These are phyloP conservation scores for Metschnikowia cerradonensis DNA, from an alignment of 805 yeast genomes.

Conservation along the genomic window DNA sequence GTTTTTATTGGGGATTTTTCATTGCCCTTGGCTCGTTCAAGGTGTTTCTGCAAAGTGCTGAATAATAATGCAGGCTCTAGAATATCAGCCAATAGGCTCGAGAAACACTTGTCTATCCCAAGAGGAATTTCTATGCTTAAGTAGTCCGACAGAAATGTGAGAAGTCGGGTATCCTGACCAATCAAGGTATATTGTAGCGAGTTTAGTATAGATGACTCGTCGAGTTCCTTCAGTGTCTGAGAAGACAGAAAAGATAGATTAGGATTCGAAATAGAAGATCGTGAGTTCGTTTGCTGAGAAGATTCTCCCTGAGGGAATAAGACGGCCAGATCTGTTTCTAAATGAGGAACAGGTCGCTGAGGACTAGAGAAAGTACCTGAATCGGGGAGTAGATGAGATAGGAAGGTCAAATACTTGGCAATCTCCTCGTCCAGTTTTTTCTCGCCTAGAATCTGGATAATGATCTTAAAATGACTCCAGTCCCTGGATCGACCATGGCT, in stretches of 20 bases:
- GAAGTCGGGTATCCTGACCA: slow-evolving; percentile 59
- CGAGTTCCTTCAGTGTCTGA: background rate
- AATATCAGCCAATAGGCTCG: slow-evolving; percentile 51
- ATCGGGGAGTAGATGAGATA: slow-evolving; percentile 16
- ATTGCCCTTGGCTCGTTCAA: slow-evolving; percentile 25
- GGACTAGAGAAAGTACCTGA: background rate
- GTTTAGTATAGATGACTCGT: slow-evolving; percentile 36
- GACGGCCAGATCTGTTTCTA: background rate
- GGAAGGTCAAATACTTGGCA: slow-evolving; percentile 31
- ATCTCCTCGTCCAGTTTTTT: slow-evolving; percentile 29
- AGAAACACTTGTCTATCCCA: slow-evolving; percentile 50
- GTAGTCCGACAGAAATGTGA: slow-evolving; percentile 40
- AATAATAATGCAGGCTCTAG: slow-evolving; percentile 74
- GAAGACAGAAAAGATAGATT: background rate
- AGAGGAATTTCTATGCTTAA: slow-evolving; percentile 43
- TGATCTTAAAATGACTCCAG: slow-evolving; percentile 33
- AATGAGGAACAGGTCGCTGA: background rate
- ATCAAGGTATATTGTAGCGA: slow-evolving; percentile 51
- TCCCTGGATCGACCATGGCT: slow-evolving; percentile 23
- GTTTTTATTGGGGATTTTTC: slow-evolving; percentile 52
- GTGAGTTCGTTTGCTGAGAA: background rate
- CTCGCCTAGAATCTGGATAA: slow-evolving; percentile 27
- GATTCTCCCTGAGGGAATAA: background rate
- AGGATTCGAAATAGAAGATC: background rate
- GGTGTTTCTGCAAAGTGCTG: slow-evolving; percentile 36